Evolutionary conservation across 148 eudicot species (phyloP), one percentile per base, ranked within the genome.

Genomic region (Rhododendron ovatum): DNA sequence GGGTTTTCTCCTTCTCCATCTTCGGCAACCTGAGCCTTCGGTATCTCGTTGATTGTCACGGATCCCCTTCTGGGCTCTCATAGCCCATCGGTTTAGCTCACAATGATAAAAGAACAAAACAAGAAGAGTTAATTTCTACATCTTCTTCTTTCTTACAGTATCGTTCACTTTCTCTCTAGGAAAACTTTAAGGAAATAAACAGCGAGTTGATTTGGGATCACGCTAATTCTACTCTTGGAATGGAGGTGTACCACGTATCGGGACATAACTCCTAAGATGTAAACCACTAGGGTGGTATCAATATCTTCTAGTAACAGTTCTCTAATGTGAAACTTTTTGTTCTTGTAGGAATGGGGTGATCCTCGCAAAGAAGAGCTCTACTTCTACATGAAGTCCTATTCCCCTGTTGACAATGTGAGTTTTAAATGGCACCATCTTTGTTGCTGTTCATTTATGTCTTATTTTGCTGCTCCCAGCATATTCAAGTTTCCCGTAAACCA

Each of bases 291-390:
- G 69, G 24, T 57, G 69, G 24, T 57, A 57, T 82, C 41, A 65
- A 35, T 82, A 24, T 13, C 30, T 57, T 39, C 26, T 20, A 37
- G 41, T 85, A 7, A 74, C 28, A 81, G 59, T 73, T 65, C 51
- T 73, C 75, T 74, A 78, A 12, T 30, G 17, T 78, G 26, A n/a
- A 63, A 20, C 57, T 51, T 51, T 80, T 43, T 88, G 47, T 87
- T 90, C 85, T 78, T 90, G 84, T 92, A 96, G 99, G 99, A 96
- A 92, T 96, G 99, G 98, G 98, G 99, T 67, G 98, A 96, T 95
- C 99, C 98, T 88, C 91, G 95, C 53, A 89, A 91, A 87, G 93
- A 93, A 82, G 95, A 93, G 86, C 94, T 91, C 82, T 96, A 96
- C 88, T 88, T 87, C 92, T 96, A 94, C 87, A 94, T 96, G 94